Base-by-base conservation (phyloP, 148 eudicot species). In the Limonium bicolor region DNA sequence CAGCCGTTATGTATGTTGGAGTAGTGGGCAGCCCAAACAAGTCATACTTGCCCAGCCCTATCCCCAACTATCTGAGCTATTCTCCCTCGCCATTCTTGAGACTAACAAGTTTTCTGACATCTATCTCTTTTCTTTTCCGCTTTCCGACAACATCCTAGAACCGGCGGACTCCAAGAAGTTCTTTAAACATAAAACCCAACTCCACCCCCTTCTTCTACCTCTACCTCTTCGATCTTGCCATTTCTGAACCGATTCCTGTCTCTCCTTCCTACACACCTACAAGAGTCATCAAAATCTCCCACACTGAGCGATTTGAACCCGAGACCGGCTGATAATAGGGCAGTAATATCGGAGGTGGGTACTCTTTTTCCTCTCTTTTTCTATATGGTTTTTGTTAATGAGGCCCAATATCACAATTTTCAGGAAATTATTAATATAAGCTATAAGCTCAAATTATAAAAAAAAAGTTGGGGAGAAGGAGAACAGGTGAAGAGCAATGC, bases 231-330 rank as follows among this genome's bases (percentile, higher is more conserved):
- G 2, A 48, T 57, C 38, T 27, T 73, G 2, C 63, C 82, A 0
- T 77, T 82, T 54, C 50, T 87, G 35, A 72, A 51, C 43, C 52
- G 45, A 3, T 48, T 69, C 13, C 65, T 82, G 9, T 60, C 78
- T 11, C 31, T 76, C 19, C 13, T 87, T 55, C 94, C 85, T 27
- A 72, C 67, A 51, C 71, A 71, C 51, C 90, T 87, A 31, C 58
- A 65, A 16, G 66, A 71, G 42, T 48, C 79, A 13, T 76, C 94
- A 2, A 62, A 67, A 27, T 47, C 70, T 29, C 38, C 65, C 0
- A 34, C 2, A 56, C 66, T 6, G 31, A 31, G 0, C 25, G 50
- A 27, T 52, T 23, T 6, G 56, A 44, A 2, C 3, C 33, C 1
- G 38, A 76, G 30, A 51, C n/a, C n/a, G n/a, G n/a, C n/a, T n/a